A percentile compares a stretch with the other conserved stretches of the same genome.
Evolutionary conservation across 2,329 filamentous ascomycete genomes (phyloP).

Genomic region (Claviceps paspali): DNA sequence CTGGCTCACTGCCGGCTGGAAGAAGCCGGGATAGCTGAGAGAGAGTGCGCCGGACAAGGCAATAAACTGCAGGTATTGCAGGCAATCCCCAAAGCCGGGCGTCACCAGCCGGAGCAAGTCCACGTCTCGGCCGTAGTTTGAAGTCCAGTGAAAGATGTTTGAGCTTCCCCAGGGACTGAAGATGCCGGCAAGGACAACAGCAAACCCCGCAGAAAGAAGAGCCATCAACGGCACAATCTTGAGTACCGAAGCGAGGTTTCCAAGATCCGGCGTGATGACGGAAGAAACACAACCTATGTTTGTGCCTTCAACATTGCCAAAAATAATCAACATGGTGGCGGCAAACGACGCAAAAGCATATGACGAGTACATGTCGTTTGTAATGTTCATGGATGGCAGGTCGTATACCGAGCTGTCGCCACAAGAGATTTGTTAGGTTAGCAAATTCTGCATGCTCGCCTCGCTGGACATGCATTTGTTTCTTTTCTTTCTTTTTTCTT

Average conservation of each 20-base stretch:
- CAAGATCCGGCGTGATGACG: constrained; percentile 73
- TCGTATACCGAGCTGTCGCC: constrained; percentile 11
- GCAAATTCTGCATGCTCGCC: constrained; percentile 4
- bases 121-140: constrained; percentile 88
- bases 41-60: constrained; percentile 76
- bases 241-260: constrained; percentile 51
- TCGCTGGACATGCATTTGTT: no score
- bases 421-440: neutral
- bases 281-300: constrained; percentile 67
- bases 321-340: constrained; percentile 56
- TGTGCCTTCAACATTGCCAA: constrained; percentile 50
- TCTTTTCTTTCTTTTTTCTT: no score
- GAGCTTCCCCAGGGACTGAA: constrained; percentile 88
- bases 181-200: constrained; percentile 70
- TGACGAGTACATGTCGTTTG: constrained; percentile 60
- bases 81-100: constrained; percentile 87
- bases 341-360: constrained; percentile 78
- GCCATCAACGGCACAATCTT: constrained; percentile 65
- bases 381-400: constrained; percentile 59
- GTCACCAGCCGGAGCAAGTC: constrained; percentile 86
- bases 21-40: constrained; percentile 84
- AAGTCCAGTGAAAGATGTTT: constrained; percentile 91
- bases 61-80: constrained; percentile 93
- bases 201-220: constrained; percentile 63
- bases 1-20: constrained; percentile 79